Conservation (phyloP, 2,329 filamentous ascomycete genomes). For the Xylaria polymorpha region DNA sequence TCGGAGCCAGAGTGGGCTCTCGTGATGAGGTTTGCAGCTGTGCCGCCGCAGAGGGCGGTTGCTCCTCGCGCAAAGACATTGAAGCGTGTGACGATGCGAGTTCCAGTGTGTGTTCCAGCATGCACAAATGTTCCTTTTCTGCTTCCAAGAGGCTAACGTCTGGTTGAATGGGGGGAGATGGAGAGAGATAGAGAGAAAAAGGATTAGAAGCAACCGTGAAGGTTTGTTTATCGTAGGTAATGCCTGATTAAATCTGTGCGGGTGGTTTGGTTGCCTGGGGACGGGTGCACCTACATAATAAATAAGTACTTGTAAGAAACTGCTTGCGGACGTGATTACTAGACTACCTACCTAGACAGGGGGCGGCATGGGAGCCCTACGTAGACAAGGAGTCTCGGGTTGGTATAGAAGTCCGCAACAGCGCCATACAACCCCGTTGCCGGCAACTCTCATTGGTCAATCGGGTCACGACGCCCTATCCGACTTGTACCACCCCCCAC, state of each 20-base stretch:
- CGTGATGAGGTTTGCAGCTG: constrained; percentile 26
- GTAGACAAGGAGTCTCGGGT: constrained; percentile 21
- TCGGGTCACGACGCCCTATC: constrained; percentile 8
- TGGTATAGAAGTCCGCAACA: constrained; percentile 17
- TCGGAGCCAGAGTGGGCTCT: constrained; percentile 34
- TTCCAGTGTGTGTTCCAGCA: neutral
- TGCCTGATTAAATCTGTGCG: neutral
- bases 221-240: neutral
- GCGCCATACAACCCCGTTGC: neutral
- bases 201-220: neutral
- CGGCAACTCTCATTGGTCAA: neutral
- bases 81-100: neutral
- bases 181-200: neutral
- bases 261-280: constrained; percentile 13
- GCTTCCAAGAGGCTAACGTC: neutral
- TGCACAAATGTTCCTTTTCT: neutral
- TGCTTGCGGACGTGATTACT: neutral
- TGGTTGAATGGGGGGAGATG: too few species aligned
- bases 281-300: neutral
- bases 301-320: constrained; percentile 3
- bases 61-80: constrained; percentile 8
- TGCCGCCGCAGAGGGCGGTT: constrained; percentile 20
- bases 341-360: neutral
- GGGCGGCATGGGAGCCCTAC: neutral
- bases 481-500: neutral